Base-by-base conservation (phyloP, 495 filamentous ascomycete species). In the Talaromyces liani region DNA sequence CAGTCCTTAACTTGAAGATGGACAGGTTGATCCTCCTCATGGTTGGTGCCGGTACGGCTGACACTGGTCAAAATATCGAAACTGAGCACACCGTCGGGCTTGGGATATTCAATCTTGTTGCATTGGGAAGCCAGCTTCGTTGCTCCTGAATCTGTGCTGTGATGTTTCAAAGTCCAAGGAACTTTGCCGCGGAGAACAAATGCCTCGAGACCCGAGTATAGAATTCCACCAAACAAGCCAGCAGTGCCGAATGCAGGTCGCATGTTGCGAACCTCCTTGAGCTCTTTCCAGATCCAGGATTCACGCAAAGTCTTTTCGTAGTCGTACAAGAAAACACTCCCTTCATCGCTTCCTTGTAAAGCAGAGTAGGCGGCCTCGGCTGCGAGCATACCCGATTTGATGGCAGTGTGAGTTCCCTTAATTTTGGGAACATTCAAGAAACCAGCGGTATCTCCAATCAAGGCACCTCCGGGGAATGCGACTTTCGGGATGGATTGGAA, bases 381-480 rank as follows among this genome's bases (percentile, higher is more conserved):
- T 10, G 95, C 95, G 20, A 99, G 80, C 91, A 98, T 99, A 64
- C 94, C 94, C 3, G 89, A 92, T 70, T 90, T 91, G 93, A 99
- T 98, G 29, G 94, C 91, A 18, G 94, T 96, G 75, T 99, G 94
- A 6, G 93, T 97, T 66, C 94, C 94, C 76, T 99, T 99, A 74
- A 99, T 91, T 77, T 99, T 98, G 45, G 94, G 94, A 25, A 99
- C 90, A 72, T 99, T 99, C 71, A 99, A 80, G 72, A 99, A 97
- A 10, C 94, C 94, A 39, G 94, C 94, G 18, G 93, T 92, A 71
- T 98, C 95, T 33, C 94, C 94, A 64, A 99, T 97, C 45, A 99
- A 78, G 29, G 95, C 95, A 55, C 94, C 94, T 51, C 94, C 94
- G 25, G 94, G 94, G 77, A 99, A 98, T 31, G 93, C 87, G 60